Evolutionary conservation across 306 rosid species (phyloP).

Genomic region (Lablab purpureus): DNA sequence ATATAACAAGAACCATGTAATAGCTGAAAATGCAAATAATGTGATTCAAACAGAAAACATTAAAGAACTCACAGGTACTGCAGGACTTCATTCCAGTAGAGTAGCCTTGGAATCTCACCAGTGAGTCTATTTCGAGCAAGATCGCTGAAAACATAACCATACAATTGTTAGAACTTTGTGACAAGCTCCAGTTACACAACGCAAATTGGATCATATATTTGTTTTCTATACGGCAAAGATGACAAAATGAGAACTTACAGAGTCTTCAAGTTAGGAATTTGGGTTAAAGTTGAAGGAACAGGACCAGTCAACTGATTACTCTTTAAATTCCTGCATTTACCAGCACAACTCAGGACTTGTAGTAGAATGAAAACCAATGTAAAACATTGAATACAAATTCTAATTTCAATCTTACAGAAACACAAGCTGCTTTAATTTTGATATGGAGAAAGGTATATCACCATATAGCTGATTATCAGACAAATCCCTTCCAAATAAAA

Average conservation of each 20-base stretch:
- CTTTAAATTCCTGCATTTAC: constrained; percentile 31
- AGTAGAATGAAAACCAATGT: neutral
- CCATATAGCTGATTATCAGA: constrained; percentile 22
- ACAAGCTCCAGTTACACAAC: neutral
- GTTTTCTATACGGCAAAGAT: neutral
- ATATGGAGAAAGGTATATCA: constrained; percentile 31
- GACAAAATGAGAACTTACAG: constrained; percentile 21
- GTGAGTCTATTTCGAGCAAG: constrained; percentile 25
- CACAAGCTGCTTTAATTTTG: constrained; percentile 27
- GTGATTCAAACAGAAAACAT: neutral
- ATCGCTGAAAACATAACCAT: neutral
- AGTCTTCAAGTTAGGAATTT: constrained; percentile 31
- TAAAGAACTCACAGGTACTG: constrained; percentile 18
- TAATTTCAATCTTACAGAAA: constrained; percentile 5
- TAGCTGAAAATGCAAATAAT: neutral
- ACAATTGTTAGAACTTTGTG: neutral
- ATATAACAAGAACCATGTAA: neutral
- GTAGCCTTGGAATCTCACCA: constrained; percentile 28
- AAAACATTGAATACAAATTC: neutral
- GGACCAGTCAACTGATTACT: constrained; percentile 33
- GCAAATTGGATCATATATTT: neutral
- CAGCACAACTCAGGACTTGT: neutral
- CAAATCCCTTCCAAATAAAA: constrained; percentile 25
- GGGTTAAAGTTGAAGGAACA: constrained; percentile 16
- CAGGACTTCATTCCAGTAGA: constrained; percentile 27